Evolutionary conservation across 2,329 filamentous ascomycete genomes (phyloP).

Genomic region (Ascochyta pisi): DNA sequence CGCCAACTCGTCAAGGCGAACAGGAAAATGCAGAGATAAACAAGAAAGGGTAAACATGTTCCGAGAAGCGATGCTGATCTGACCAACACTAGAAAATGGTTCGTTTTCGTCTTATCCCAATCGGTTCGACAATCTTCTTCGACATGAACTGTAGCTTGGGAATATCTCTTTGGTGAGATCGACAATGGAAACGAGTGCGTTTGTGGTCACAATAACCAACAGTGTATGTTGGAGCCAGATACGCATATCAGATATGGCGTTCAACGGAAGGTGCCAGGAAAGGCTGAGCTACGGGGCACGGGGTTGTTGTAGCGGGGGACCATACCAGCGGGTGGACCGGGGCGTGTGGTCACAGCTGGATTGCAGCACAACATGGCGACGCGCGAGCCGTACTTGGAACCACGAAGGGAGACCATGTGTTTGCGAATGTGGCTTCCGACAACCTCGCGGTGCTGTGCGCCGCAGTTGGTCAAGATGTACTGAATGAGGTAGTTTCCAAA

Average conservation of each 20-base stretch:
- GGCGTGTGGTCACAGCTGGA: conserved; percentile 85
- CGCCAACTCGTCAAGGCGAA: conserved; percentile 22
- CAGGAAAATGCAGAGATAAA: conserved; percentile 38
- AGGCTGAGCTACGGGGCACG: conserved; percentile 33
- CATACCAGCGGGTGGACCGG: conserved; percentile 78
- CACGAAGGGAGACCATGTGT: conserved; percentile 98
- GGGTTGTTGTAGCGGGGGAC: conserved; percentile 45
- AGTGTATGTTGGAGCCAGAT: conserved; percentile 30
- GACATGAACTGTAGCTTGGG: conserved; percentile 41
- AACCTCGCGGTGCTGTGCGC: conserved; percentile 86
- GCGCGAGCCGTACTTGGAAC: conserved; percentile 97
- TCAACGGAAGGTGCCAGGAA: conserved; percentile 39
- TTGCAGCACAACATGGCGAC: conserved; percentile 99
- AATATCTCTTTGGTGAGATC: conserved; percentile 46
- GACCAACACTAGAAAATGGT: conserved; percentile 33
- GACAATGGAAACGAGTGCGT: conserved; percentile 34
- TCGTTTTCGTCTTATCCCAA: conserved; percentile 42
- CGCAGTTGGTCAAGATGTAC: conserved; percentile 91
- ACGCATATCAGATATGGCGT: conserved; percentile 10
- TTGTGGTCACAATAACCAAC: conserved; percentile 40
- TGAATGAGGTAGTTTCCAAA: conserved; percentile 99
- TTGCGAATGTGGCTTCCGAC: conserved; percentile 94
- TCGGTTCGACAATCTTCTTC: conserved; percentile 35
- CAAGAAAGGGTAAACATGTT: conserved; percentile 40
- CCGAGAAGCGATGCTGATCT: conserved; percentile 36